Base-by-base conservation (phyloP, 768 basidiomycete species). In the Lactarius akahatsu region DNA sequence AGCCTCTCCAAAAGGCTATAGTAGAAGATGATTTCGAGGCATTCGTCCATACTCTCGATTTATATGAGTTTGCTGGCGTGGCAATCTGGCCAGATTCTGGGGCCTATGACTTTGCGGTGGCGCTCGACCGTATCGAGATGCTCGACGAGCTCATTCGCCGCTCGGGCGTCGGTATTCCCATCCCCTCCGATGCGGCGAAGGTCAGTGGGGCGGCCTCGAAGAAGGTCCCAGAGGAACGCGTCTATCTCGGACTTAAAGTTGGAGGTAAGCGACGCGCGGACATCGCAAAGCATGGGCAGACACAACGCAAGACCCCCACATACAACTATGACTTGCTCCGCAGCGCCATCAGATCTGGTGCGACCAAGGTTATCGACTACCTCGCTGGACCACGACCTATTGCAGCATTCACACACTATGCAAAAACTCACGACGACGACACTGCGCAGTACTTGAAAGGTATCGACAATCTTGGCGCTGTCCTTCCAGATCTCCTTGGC, bases 221-320 rank as follows among this genome's bases (percentile, higher is more conserved):
- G 80, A 80, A 68, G 67, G 74, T 62, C 79, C 80, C 71, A 78
- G 75, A 71, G 56, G 61, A 36, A 47, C 65, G 61, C 30, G 47
- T 82, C 0, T 88, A 88, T 69, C 81, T 86, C 20, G 86, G 87
- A 0, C 77, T 89, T 52, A 82, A 81, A 62, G 83, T 88, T 26
- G 84, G 86, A 65, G 86, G 86, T 18, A 86, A 85, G 77, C 87
- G 87, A 71, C 78, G 84, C 4, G 77, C 78, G 20, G 85, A 86
- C 69, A 77, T 86, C 11, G 82, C 0, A 68, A 73, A n/a, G 76
- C 81, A 2, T 70, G 61, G 13, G 50, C 62, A 28, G 52, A 34
- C 23, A 1, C 38, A 7, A n/a, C 52, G 15, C 50, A 57, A 30
- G 20, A 2, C 7, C 13, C 38, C 34, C 11, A 45, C 26, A 15